phyloP scores from a whole-genome alignment of 805 yeast species.

The Saccharomycopsis guyanensis region DNA sequence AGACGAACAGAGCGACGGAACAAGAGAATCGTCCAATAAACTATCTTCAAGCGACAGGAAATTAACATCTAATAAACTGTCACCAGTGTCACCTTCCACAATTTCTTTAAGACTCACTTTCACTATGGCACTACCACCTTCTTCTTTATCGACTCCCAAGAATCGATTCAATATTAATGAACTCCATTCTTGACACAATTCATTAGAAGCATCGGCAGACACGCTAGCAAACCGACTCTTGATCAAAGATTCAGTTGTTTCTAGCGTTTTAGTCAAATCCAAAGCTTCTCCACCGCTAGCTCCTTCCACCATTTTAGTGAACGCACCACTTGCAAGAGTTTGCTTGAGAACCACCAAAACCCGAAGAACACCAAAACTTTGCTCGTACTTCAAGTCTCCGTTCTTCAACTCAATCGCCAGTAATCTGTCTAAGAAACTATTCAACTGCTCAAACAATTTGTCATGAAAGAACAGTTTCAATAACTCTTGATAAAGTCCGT shows the following conservation, averaged over 20 bases:
- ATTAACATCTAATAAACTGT: not conserved
- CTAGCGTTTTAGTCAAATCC: not conserved
- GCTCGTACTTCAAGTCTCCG: not conserved
- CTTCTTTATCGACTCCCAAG: not conserved
- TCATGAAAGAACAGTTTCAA: not conserved
- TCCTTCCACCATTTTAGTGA: not conserved
- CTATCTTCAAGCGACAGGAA: not conserved
- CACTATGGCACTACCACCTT: no score
- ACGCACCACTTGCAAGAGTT: not conserved
- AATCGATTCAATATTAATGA: not conserved
- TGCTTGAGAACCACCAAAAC: not conserved
- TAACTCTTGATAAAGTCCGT: not conserved
- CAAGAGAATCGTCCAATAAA: not conserved
- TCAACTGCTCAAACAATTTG: not conserved
- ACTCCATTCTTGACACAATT: not conserved
- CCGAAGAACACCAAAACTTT: not conserved
- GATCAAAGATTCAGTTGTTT: not conserved
- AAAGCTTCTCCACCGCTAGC: not conserved
- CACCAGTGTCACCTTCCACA: slow-evolving; percentile 1
- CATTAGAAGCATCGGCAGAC: not conserved
- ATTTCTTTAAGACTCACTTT: no score
- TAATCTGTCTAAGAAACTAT: not conserved
- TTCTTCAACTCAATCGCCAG: not conserved
- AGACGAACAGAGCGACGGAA: not conserved
- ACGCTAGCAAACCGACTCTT: not conserved